Evolutionary conservation across 1,284 basidiomycete genomes (phyloP).

Genomic region (Ustilago loliicola): DNA sequence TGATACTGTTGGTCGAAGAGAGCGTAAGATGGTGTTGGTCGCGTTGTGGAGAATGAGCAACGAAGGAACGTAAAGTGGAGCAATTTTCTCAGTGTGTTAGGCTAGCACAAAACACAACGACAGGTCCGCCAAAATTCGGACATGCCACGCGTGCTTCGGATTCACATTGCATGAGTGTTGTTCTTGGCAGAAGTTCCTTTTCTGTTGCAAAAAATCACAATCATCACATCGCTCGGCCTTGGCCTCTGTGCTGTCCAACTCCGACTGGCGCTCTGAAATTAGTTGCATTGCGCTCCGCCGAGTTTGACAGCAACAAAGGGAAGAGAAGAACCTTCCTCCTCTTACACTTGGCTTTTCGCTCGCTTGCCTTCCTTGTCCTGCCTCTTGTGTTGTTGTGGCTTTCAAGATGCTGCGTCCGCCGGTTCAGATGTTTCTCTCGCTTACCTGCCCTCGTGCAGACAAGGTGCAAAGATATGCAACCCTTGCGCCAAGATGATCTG

Average conservation of each 20-base stretch:
- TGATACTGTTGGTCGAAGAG: background rate
- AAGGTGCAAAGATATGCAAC: slow-evolving; percentile 12
- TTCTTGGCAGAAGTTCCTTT: slow-evolving; percentile 9
- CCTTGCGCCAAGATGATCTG: slow-evolving; percentile 17
- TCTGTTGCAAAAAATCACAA: background rate
- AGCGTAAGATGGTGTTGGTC: background rate
- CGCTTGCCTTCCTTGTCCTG: background rate
- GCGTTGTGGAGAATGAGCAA: background rate
- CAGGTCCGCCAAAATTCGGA: background rate
- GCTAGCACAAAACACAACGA: background rate
- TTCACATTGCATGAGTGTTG: slow-evolving; percentile 3
- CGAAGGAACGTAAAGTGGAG: background rate
- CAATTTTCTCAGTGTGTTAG: slow-evolving; percentile 1
- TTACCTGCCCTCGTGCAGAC: slow-evolving; percentile 3
- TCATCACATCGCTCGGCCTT: background rate
- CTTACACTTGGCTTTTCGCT: background rate
- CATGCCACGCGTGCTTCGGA: slow-evolving; percentile 3
- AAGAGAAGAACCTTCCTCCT: background rate
- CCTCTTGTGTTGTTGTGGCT: slow-evolving; percentile 2
- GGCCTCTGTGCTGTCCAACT: slow-evolving; percentile 11
- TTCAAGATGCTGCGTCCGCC: background rate
- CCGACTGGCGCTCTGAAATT: background rate
- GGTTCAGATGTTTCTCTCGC: slow-evolving; percentile 9
- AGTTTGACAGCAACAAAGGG: slow-evolving; percentile 2
- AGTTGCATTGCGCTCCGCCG: background rate